Conservation (phyloP, 2,329 filamentous ascomycete genomes). For the Fusarium odoratissimum region DNA sequence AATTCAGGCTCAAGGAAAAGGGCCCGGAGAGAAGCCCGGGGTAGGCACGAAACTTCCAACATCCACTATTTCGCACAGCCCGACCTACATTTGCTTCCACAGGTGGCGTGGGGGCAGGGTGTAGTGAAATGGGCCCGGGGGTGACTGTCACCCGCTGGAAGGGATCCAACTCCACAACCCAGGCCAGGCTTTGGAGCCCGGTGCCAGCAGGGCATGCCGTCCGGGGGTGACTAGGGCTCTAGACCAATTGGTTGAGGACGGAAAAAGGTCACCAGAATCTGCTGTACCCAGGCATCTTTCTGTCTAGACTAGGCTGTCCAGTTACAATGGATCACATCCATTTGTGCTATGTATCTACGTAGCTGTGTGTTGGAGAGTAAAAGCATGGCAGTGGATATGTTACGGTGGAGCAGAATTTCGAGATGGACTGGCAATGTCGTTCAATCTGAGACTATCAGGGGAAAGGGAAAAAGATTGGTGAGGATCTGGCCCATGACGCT, state of each 20-base stretch:
- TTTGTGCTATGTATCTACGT: background rate
- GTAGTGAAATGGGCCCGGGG: constrained; percentile 35
- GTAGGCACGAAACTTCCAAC: constrained; percentile 26
- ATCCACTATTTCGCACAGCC: constrained; percentile 30
- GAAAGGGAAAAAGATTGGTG: constrained; percentile 27
- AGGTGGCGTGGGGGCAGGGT: constrained; percentile 40
- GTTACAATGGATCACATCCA: background rate
- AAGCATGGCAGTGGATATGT: constrained; percentile 21
- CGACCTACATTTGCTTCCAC: constrained; percentile 24
- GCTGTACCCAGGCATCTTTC: constrained; percentile 2
- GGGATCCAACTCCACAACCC: background rate
- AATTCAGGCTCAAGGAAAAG: constrained; percentile 40
- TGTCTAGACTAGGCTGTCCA: background rate
- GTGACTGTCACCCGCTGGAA: constrained; percentile 30
- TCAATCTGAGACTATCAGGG: constrained; percentile 11
- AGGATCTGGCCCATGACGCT: constrained; percentile 28
- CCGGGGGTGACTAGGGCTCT: constrained; percentile 9
- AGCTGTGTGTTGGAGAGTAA: background rate
- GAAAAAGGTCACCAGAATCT: constrained; percentile 8
- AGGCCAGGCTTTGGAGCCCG: constrained; percentile 3
- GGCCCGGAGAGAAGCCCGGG: constrained; percentile 45
- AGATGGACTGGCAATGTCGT: constrained; percentile 6
- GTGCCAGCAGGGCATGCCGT: constrained; percentile 12
- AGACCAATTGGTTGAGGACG: constrained; percentile 1
- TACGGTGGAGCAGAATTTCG: constrained; percentile 22